Percentiles rank a stretch among this genome's conserved stretches.
Evolutionary conservation across 129 eudicot species (phyloP).

Genomic region (Saposhnikovia divaricata): DNA sequence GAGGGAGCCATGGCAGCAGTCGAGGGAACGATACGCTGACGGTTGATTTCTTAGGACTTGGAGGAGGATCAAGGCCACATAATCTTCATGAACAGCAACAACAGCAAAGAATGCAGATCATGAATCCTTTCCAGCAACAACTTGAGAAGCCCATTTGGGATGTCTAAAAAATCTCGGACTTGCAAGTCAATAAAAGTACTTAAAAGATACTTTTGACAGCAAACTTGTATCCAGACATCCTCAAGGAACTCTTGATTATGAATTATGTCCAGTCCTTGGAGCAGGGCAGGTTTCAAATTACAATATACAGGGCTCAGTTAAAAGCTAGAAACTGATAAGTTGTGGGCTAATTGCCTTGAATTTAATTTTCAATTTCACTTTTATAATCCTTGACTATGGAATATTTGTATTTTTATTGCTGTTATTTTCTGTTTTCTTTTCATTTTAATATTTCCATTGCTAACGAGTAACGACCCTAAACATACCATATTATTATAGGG

Average conservation of each 20-base stretch:
- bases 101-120: constrained; percentile 40
- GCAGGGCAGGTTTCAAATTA: background rate
- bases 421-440: too few species aligned
- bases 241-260: background rate
- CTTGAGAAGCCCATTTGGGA: constrained; percentile 33
- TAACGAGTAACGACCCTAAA: too few species aligned
- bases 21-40: constrained; percentile 37
- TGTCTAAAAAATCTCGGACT: background rate
- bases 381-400: background rate
- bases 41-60: constrained; percentile 70
- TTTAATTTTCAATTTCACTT: background rate
- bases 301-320: background rate
- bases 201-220: background rate
- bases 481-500: too few species aligned
- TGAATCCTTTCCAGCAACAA: constrained; percentile 44
- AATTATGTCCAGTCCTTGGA: background rate
- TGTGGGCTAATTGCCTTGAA: background rate
- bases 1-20: constrained; percentile 9
- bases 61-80: constrained; percentile 50
- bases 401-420: too few species aligned
- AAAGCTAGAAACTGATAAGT: background rate
- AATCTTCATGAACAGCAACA: constrained; percentile 37
- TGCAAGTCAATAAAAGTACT: background rate
- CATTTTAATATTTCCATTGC: too few species aligned
- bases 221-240: background rate